A percentile compares a stretch with the other conserved stretches of the same genome.
Conservation (phyloP, 225 moss, liverwort and hornwort species). For the Sphagnum contortum region DNA sequence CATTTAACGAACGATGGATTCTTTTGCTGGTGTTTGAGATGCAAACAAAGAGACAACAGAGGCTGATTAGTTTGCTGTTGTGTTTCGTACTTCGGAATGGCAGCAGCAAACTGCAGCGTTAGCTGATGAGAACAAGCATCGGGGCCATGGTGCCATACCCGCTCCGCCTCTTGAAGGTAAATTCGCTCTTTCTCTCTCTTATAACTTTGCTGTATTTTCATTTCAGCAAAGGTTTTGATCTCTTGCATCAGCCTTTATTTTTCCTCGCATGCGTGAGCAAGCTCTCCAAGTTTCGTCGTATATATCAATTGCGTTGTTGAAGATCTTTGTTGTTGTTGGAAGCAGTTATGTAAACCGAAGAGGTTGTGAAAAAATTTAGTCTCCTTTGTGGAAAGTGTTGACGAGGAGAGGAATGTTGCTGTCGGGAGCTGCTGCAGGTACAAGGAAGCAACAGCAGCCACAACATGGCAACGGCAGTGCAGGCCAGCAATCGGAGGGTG, state of each 20-base stretch:
- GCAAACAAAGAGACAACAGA: too few relatives aligned
- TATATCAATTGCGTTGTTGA: background rate
- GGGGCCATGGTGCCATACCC: conserved; percentile 31
- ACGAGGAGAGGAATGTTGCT: background rate
- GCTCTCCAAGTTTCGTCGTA: background rate
- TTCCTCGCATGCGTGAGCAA: too few relatives aligned
- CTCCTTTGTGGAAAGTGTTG: too few relatives aligned
- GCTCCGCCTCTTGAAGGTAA: conserved; percentile 36
- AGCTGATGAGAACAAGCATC: conserved; percentile 46
- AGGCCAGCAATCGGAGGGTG: conserved; percentile 72
- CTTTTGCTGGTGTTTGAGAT: background rate
- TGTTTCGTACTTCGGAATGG: background rate
- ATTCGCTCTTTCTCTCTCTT: background rate
- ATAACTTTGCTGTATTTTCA: background rate
- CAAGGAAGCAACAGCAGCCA: conserved; percentile 14
- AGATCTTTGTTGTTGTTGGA: background rate
- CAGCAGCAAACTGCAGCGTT: conserved; percentile 42
- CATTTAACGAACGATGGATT: too few relatives aligned
- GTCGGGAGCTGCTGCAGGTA: conserved; percentile 9
- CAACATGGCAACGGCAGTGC: conserved; percentile 28
- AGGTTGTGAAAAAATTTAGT: background rate
- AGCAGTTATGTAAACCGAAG: too few relatives aligned
- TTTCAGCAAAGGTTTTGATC: background rate
- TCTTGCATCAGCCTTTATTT: too few relatives aligned
- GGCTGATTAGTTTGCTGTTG: background rate